These are phyloP conservation scores for Entoloma clypeatum DNA, from an alignment of 1,284 basidiomycete species.

Conservation along the genomic window DNA sequence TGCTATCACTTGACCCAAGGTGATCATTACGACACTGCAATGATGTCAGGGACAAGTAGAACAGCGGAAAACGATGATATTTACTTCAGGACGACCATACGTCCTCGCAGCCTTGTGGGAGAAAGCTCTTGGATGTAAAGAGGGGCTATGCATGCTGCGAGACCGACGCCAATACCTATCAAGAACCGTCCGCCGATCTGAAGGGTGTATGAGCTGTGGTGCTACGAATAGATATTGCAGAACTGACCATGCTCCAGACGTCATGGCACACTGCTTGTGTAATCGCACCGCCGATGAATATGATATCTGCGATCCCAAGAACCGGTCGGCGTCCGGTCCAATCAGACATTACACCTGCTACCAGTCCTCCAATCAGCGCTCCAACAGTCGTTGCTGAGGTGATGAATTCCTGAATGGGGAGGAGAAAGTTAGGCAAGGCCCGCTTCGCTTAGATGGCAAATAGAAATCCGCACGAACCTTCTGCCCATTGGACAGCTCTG, in stretches of 20 bases:
- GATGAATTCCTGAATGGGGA: conserved; percentile 60
- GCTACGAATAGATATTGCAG: neutral
- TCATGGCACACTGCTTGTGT: conserved; percentile 63
- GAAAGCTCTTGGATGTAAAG: conserved; percentile 84
- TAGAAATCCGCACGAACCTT: too few relatives aligned
- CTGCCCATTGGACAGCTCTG: conserved; percentile 55
- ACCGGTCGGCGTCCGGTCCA: conserved; percentile 68
- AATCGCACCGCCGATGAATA: conserved; percentile 76
- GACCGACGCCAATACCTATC: conserved; percentile 65
- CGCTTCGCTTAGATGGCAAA: too few relatives aligned
- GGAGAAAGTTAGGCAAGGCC: conserved; percentile 1
- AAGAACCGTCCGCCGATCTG: conserved; percentile 74
- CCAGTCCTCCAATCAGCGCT: conserved; percentile 70
- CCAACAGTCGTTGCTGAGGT: conserved; percentile 80
- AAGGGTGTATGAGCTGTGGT: conserved; percentile 1
- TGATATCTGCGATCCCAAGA: conserved; percentile 65
- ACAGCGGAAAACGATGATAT: neutral
- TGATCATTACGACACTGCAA: conserved; percentile 55
- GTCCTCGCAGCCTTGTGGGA: conserved; percentile 69
- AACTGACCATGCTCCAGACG: conserved; percentile 65
- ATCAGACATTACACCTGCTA: conserved; percentile 69
- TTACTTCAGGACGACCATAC: conserved; percentile 68
- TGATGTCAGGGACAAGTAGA: neutral
- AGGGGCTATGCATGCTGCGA: conserved; percentile 78
- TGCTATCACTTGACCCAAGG: conserved; percentile 72